Evolutionary conservation across 768 basidiomycete species (phyloP), one percentile per base, ranked within the genome.

Genomic region (Chalciporus piperatus): DNA sequence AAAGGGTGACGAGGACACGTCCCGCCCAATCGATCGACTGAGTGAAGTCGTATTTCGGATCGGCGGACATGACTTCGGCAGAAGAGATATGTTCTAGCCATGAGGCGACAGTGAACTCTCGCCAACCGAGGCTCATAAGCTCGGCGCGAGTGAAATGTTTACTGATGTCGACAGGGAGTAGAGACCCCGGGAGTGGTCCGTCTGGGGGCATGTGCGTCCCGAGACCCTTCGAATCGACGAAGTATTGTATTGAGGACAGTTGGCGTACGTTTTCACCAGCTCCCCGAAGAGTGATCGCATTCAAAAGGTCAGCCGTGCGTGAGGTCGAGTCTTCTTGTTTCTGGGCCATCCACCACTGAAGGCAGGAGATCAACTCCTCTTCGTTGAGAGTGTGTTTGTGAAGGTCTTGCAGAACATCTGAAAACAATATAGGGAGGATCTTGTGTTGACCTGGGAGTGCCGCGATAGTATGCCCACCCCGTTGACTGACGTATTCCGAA

Each of bases 381-480:
- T 87, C 80, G 3, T 70, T 62, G 32, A 98, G 73, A 3, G 93
- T 85, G 10, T 87, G 73, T 1, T 76, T 66, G 11, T 78, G 77
- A 16, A 98, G 74, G 63, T 94, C 90, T 30, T 74, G 70, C 41
- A 96, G 70, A 14, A 96, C 86, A 66, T 96, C 94, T 23, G 78
- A 74, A 58, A 93, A 88, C 0, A 80, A 78, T 48, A 94, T 86
- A 6, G 81, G 73, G 52, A 80, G 81, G 20, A 97, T 76, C 67
- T 92, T 69, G 3, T 78, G 79, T 28, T 82, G 73, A 38, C 70
- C 71, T 47, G 83, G 79, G 11, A 96, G 71, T 6, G 78, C 64
- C 20, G 76, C 73, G n/a, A 93, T 69, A 70, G 89, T 84, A 3
- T 64, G 56, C 13, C 72, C 64, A 1, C 85, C 84, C 13, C 75